These are phyloP conservation scores for Schizothecium vesticola DNA, from an alignment of 495 filamentous ascomycete genomes.

Conservation along the genomic window DNA sequence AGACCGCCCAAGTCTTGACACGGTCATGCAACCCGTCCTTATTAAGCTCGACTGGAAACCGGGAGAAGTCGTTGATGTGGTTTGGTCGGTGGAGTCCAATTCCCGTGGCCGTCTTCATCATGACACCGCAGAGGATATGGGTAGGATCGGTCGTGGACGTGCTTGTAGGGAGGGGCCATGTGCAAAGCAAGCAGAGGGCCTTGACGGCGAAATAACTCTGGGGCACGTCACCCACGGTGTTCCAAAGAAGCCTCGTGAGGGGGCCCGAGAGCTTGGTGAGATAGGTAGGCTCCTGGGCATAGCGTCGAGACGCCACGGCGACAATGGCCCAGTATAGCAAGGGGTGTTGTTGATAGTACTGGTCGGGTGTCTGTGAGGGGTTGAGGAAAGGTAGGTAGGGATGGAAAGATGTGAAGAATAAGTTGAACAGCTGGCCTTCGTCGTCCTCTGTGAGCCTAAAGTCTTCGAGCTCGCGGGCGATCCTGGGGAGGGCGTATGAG, in stretches of 20 bases:
- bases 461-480: conserved; percentile 60
- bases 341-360: conserved; percentile 66
- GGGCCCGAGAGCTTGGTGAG: conserved; percentile 66
- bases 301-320: conserved; percentile 73
- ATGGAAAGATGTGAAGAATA: conserved; percentile 79
- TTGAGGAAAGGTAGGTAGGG: conserved; percentile 81
- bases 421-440: conserved; percentile 67
- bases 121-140: conserved; percentile 81
- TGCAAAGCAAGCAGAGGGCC: conserved; percentile 81
- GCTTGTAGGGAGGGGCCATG: conserved; percentile 84
- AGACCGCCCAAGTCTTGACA: conserved; percentile 84
- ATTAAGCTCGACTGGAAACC: conserved; percentile 73
- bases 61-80: conserved; percentile 84
- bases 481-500: conserved; percentile 47
- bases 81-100: conserved; percentile 86
- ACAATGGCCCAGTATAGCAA: conserved; percentile 87
- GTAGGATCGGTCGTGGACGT: conserved; percentile 84
- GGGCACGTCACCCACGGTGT: conserved; percentile 72
- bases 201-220: conserved; percentile 89
- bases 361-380: conserved; percentile 61
- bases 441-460: conserved; percentile 68
- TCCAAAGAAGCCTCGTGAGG: conserved; percentile 72
- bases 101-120: conserved; percentile 91
- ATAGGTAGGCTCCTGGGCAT: conserved; percentile 56
- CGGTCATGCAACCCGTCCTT: conserved; percentile 81